These are phyloP conservation scores for Eucalyptus victrix DNA, from an alignment of 345 rosid genomes.

Conservation along the genomic window DNA sequence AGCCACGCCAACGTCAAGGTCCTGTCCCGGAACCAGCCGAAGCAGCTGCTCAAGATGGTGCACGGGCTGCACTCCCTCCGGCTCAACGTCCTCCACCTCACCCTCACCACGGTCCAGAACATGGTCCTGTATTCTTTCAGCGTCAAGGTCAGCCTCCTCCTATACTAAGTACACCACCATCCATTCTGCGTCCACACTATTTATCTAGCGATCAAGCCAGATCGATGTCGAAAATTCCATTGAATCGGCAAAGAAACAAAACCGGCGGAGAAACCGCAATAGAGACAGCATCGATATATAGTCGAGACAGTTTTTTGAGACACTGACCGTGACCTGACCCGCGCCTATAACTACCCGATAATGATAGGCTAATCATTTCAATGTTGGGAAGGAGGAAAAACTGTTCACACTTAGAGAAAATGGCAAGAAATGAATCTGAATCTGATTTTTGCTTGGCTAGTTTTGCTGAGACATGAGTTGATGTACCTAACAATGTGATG, in stretches of 20 bases:
- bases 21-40: conserved; percentile 27
- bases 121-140: conserved; percentile 43
- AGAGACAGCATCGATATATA: neutral
- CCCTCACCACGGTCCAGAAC: conserved; percentile 27
- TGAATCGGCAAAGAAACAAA: neutral
- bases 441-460: neutral
- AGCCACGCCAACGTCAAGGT: conserved; percentile 52
- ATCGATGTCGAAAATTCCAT: neutral
- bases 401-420: neutral
- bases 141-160: conserved; percentile 26
- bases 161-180: neutral
- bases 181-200: neutral
- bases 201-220: neutral
- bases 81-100: conserved; percentile 40
- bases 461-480: neutral
- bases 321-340: neutral
- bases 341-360: neutral
- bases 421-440: neutral
- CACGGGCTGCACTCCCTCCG: conserved; percentile 30
- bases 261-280: neutral
- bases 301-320: neutral
- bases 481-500: neutral
- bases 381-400: neutral
- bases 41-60: conserved; percentile 39
- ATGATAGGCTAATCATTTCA: neutral